Conservation (phyloP, 163 green algal genomes). For the Prototheca wickerhamii region DNA sequence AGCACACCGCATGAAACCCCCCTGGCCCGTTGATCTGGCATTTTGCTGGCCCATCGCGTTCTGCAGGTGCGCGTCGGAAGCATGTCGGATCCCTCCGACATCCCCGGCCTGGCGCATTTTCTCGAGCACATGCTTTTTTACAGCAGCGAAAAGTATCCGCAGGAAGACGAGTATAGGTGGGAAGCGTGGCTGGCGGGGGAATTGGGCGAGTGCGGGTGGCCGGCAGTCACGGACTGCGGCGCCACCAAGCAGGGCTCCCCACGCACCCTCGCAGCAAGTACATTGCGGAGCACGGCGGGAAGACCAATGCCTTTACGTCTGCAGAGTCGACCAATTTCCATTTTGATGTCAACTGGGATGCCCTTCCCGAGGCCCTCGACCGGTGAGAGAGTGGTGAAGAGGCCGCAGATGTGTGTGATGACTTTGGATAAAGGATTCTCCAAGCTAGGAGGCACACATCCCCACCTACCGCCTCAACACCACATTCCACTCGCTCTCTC, state of each 20-base stretch:
- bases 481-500: no score
- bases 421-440: background rate
- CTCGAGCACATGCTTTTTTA: conserved; percentile 99
- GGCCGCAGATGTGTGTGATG: background rate
- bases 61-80: conserved; percentile 67
- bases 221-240: background rate
- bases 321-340: conserved; percentile 85
- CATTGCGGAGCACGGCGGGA: conserved; percentile 54
- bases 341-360: conserved; percentile 75
- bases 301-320: conserved; percentile 85
- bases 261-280: conserved; percentile 34
- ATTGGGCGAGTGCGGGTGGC: no score
- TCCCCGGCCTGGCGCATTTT: conserved; percentile 77
- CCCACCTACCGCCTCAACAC: background rate
- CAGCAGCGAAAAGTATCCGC: conserved; percentile 71
- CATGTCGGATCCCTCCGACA: conserved; percentile 57
- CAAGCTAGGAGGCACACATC: background rate
- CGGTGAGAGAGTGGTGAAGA: conserved; percentile 17
- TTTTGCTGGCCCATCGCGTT: no score
- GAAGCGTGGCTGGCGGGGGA: no score
- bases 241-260: background rate
- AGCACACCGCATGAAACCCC: no score
- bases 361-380: conserved; percentile 72
- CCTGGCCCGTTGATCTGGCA: no score
- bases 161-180: conserved; percentile 87